These are phyloP conservation scores for Xylariaceae sp. DNA, from an alignment of 2,329 filamentous ascomycete species.

Conservation along the genomic window DNA sequence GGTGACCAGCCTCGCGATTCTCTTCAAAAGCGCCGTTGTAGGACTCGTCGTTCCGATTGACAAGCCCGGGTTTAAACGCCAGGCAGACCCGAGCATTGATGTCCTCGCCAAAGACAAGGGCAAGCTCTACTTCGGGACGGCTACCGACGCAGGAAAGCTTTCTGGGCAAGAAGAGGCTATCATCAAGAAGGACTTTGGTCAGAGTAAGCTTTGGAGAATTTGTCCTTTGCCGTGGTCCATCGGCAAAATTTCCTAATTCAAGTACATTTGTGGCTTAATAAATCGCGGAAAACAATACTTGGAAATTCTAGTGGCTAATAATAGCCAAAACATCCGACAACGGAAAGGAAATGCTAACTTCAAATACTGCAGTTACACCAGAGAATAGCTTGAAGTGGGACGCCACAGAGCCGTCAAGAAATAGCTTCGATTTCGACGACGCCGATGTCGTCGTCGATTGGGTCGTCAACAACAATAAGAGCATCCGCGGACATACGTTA, in stretches of 20 bases:
- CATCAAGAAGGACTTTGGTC: conserved; percentile 7
- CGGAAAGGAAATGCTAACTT: too few species aligned
- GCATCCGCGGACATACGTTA: conserved; percentile 58
- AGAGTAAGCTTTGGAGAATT: not conserved
- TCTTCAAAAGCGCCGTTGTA: too few species aligned
- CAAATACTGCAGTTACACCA: not conserved
- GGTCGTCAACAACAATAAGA: conserved; percentile 41
- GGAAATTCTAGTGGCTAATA: too few species aligned
- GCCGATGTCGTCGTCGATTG: conserved; percentile 50
- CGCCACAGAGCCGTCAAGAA: conserved; percentile 55
- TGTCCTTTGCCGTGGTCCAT: not conserved
- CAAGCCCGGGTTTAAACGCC: too few species aligned
- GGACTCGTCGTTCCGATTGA: too few species aligned
- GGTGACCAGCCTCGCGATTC: too few species aligned
- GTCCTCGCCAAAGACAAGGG: conserved; percentile 9
- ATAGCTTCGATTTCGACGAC: conserved; percentile 55
- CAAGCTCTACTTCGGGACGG: conserved; percentile 19
- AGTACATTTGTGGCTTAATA: too few species aligned
- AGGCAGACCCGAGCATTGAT: conserved; percentile 7
- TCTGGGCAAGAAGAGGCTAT: conserved; percentile 1
- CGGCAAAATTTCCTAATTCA: too few species aligned
- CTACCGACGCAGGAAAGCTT: conserved; percentile 6
- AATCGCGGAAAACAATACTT: too few species aligned
- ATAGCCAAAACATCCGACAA: too few species aligned
- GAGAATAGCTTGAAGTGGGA: conserved; percentile 56